These are phyloP conservation scores for Phytopythium helicoides DNA, from an alignment of 352 stramenopile genomes.

Conservation along the genomic window DNA sequence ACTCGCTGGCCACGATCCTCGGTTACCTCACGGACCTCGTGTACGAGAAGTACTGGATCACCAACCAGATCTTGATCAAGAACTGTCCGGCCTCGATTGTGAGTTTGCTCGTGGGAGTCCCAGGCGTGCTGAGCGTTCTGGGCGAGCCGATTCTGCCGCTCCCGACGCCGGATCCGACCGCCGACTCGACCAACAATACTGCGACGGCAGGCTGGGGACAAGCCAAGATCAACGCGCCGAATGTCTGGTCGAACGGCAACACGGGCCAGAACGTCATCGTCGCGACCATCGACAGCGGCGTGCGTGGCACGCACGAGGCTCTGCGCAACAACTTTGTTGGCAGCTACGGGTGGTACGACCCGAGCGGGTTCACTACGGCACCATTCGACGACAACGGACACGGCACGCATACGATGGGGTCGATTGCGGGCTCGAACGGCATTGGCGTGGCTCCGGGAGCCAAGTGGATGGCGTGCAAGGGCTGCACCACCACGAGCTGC, in stretches of 20 bases:
- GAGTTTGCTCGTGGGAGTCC: conserved; percentile 13
- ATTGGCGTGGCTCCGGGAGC: conserved; percentile 42
- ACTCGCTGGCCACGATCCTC: conserved; percentile 12
- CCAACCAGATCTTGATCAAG: conserved; percentile 33
- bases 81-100: conserved; percentile 19
- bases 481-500: conserved; percentile 22
- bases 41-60: conserved; percentile 30
- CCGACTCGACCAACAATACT: conserved; percentile 19
- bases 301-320: conserved; percentile 30
- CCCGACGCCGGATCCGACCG: conserved; percentile 9
- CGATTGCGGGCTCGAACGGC: conserved; percentile 32
- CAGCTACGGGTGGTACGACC: conserved; percentile 46
- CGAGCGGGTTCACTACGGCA: conserved; percentile 16
- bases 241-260: conserved; percentile 27
- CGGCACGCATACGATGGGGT: conserved; percentile 50
- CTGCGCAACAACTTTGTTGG: conserved; percentile 28
- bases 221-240: conserved; percentile 29
- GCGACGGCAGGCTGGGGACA: conserved; percentile 25
- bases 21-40: not conserved
- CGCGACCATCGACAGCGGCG: conserved; percentile 37
- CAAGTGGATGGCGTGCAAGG: conserved; percentile 56
- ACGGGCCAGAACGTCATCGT: conserved; percentile 33
- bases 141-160: conserved; percentile 20
- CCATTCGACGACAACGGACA: conserved; percentile 48
- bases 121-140: conserved; percentile 24